Conservation (phyloP, 108 stramenopile species). For the Aurantiochytrium sp. region DNA sequence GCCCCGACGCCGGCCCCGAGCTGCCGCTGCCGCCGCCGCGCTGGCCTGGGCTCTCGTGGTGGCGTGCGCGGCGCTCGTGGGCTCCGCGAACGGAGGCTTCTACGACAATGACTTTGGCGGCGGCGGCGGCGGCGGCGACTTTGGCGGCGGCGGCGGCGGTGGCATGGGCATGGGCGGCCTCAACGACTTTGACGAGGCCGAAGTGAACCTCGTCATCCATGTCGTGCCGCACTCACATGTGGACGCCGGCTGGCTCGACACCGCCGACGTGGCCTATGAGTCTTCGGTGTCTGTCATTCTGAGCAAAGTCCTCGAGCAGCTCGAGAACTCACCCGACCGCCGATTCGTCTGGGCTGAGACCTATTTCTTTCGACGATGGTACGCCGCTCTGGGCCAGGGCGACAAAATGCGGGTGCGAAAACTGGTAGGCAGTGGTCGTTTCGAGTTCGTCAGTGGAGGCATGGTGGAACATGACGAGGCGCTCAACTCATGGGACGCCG, state of each 20-base stretch:
- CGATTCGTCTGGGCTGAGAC: neutral
- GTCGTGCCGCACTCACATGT: slow-evolving; percentile 3
- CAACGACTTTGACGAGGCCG: neutral
- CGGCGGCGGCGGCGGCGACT: neutral
- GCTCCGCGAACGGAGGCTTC: neutral
- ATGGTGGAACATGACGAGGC: slow-evolving; percentile 7
- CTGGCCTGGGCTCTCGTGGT: too few relatives aligned
- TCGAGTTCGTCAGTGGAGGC: neutral
- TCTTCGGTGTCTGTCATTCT: neutral
- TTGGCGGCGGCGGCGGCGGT: neutral
- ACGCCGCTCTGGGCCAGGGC: neutral
- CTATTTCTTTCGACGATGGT: neutral
- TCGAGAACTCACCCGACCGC: neutral
- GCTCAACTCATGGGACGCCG: neutral
- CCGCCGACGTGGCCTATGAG: neutral
- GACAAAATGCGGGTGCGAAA: neutral
- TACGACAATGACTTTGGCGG: neutral
- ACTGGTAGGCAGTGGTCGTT: neutral
- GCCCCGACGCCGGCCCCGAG: too few relatives aligned
- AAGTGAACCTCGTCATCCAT: neutral
- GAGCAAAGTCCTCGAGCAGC: neutral
- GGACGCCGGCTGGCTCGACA: neutral
- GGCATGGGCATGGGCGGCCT: neutral
- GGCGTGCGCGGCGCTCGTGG: too few relatives aligned
- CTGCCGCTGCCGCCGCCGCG: too few relatives aligned